Evolutionary conservation across 2,329 filamentous ascomycete species (phyloP), one percentile per base, ranked within the genome.

Genomic region (Ophiosphaerella korrae): DNA sequence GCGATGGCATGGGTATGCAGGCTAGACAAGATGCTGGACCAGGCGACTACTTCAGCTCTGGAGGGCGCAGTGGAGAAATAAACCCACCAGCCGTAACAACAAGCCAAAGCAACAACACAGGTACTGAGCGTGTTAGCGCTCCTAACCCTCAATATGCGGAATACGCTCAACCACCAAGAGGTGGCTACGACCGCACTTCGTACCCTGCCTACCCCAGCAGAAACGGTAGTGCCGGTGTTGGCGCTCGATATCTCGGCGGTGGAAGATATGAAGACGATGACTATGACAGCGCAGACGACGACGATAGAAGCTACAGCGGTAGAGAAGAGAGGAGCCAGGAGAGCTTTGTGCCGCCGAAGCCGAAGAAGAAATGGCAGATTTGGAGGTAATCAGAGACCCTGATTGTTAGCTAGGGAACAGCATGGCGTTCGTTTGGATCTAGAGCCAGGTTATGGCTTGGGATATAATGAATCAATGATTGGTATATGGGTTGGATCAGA

Each of bases 291-390:
- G 31, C 57, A 7, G 62, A 63, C n/a, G 60, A 60, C 2, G 66
- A 62, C 1, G 54, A 58, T 3, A 49, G 53, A 18, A 62, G 62
- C 31, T 62, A 59, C 40, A 71, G 52, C 56, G 62, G 43, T 56
- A 71, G 42, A 62, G 73, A 52, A 32, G 52, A 59, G 42, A 52
- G 60, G 53, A 71, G 65, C 34, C 60, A 66, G 48, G 65, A 70
- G 46, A 69, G 67, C 38, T 73, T 72, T 52, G 63, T 66, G 32
- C 53, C 62, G 26, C 65, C 66, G n/a, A 64, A 72, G 52, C 77
- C 72, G 44, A 77, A 76, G 57, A 66, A 53, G 52, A 70, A 64
- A 59, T 74, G 67, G 71, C 72, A 70, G 69, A 70, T 73, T 58
- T 70, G 71, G 73, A 44, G 16, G 41, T 50, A 50, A 49, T 16